Percentiles rank a stretch among this genome's conserved stretches.
These are phyloP conservation scores for Nymphaea colorata DNA, from an alignment of 164 flowering plant species.

Conservation along the genomic window DNA sequence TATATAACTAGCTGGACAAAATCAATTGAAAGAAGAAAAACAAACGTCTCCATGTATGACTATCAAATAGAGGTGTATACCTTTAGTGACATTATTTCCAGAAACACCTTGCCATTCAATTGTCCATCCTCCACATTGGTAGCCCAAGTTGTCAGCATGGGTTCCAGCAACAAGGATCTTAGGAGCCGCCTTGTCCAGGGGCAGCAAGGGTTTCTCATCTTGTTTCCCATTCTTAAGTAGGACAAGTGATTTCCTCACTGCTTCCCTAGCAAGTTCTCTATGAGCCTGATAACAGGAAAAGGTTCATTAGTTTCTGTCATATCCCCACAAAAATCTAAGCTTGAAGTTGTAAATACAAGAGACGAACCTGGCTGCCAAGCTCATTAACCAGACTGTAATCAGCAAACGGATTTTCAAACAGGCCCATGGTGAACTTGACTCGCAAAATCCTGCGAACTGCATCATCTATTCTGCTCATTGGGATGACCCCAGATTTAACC, in stretches of 20 bases:
- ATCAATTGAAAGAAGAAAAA: no score
- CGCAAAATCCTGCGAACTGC: slow-evolving; percentile 19
- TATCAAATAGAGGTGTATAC: slow-evolving; percentile 5
- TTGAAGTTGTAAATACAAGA: background rate
- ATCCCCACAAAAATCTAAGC: background rate
- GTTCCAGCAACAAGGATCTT: slow-evolving; percentile 42
- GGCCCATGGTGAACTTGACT: slow-evolving; percentile 18
- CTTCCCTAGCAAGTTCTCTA: slow-evolving; percentile 50
- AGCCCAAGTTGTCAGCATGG: slow-evolving; percentile 43
- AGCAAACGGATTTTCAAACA: slow-evolving; percentile 20
- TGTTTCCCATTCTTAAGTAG: slow-evolving; percentile 35
- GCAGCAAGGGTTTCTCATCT: slow-evolving; percentile 25
- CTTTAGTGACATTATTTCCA: slow-evolving; percentile 26
- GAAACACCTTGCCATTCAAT: slow-evolving; percentile 33
- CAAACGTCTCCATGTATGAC: background rate
- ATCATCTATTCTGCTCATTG: slow-evolving; percentile 21
- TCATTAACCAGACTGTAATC: slow-evolving; percentile 10
- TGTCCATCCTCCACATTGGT: slow-evolving; percentile 60
- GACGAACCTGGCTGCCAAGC: slow-evolving; percentile 7
- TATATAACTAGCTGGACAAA: background rate
- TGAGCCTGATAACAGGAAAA: slow-evolving; percentile 24
- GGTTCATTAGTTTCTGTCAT: background rate
- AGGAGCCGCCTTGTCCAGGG: slow-evolving; percentile 37
- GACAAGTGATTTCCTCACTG: slow-evolving; percentile 50
- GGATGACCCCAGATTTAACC: slow-evolving; percentile 10